Percentiles rank a stretch among this genome's conserved stretches.
Evolutionary conservation across 768 basidiomycete genomes (phyloP).

Genomic region (Kwoniella europaea): DNA sequence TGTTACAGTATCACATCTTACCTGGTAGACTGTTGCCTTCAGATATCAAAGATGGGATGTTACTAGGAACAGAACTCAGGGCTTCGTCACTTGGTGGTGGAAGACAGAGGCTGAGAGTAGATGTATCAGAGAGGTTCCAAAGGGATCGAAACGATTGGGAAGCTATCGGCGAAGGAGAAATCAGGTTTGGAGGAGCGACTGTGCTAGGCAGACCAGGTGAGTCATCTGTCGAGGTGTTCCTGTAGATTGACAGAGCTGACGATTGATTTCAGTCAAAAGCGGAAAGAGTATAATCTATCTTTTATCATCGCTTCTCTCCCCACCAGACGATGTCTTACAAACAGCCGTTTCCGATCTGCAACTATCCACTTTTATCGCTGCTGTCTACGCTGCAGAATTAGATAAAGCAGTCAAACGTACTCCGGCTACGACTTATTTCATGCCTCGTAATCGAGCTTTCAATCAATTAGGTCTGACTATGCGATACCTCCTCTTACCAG

Average conservation of each 20-base stretch:
- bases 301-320: conserved; percentile 77
- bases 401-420: conserved; percentile 71
- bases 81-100: conserved; percentile 57
- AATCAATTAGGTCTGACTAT: conserved; percentile 85
- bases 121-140: conserved; percentile 52
- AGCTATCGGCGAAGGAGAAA: conserved; percentile 60
- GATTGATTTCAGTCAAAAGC: conserved; percentile 65
- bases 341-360: conserved; percentile 81
- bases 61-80: conserved; percentile 76
- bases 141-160: conserved; percentile 29
- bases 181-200: conserved; percentile 82
- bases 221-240: conserved; percentile 40
- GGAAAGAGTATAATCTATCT: conserved; percentile 87
- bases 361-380: conserved; percentile 86
- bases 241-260: conserved; percentile 5
- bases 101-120: conserved; percentile 59
- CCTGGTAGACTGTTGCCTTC: conserved; percentile 75
- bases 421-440: conserved; percentile 77
- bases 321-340: conserved; percentile 79
- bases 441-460: conserved; percentile 90
- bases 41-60: conserved; percentile 73
- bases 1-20: conserved; percentile 88
- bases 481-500: conserved; percentile 76
- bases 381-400: conserved; percentile 82
- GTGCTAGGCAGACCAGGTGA: conserved; percentile 77